Percentiles rank a stretch among this genome's conserved stretches.
Evolutionary conservation across 139 green algal genomes (phyloP).

Genomic region (Coelastrella sp.): DNA sequence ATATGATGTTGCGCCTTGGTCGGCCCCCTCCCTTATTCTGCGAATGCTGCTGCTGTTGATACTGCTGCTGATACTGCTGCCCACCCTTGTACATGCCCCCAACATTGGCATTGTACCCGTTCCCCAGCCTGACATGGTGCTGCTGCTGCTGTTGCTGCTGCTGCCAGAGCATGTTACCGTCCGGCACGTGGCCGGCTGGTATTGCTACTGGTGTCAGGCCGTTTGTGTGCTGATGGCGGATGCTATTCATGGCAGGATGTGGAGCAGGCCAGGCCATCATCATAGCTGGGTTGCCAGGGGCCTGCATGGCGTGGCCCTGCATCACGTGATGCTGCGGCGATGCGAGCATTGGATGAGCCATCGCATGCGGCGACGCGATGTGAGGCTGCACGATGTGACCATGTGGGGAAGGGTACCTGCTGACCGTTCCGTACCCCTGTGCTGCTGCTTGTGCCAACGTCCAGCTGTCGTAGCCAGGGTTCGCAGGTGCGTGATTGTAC

Average conservation of each 20-base stretch:
- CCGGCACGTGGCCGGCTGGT: neutral
- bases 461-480: conserved; percentile 13
- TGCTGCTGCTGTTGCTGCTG: conserved; percentile 25
- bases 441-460: conserved; percentile 15
- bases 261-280: neutral
- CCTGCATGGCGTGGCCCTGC: neutral
- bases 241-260: neutral
- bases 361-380: neutral
- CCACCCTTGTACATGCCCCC: neutral
- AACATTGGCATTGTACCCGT: neutral
- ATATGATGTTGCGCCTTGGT: neutral
- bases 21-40: conserved; percentile 5
- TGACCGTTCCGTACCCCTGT: conserved; percentile 13
- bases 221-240: neutral
- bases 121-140: neutral
- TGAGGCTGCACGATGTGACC: conserved; percentile 24
- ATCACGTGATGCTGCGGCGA: conserved; percentile 17
- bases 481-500: conserved; percentile 18
- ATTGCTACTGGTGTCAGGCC: conserved; percentile 1
- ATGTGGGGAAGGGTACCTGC: neutral
- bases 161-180: neutral
- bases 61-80: conserved; percentile 24
- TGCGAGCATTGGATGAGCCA: conserved; percentile 12
- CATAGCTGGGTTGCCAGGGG: neutral
- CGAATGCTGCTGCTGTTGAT: conserved; percentile 14